A percentile compares a stretch with the other conserved stretches of the same genome.
These are phyloP conservation scores for Ceriops zippeliana DNA, from an alignment of 345 rosid species.

Conservation along the genomic window DNA sequence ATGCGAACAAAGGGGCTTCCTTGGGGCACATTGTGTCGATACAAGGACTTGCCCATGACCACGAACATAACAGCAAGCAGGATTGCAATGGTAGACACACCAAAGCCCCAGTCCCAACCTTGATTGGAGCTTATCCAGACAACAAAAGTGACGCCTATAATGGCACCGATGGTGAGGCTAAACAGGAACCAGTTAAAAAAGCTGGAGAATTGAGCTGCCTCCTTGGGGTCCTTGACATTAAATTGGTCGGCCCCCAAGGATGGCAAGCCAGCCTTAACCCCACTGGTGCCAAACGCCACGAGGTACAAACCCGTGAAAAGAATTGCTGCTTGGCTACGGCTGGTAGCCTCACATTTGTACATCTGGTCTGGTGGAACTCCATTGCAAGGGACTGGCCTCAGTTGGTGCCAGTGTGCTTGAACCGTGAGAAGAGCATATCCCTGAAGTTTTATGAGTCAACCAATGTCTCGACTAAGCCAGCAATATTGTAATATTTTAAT, in stretches of 20 bases:
- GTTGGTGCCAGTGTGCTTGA: conserved; percentile 48
- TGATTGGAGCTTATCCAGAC: conserved; percentile 48
- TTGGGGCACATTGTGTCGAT: conserved; percentile 39
- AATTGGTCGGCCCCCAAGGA: conserved; percentile 67
- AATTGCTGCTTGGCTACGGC: conserved; percentile 30
- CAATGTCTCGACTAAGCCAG: not conserved
- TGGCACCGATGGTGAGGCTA: conserved; percentile 44
- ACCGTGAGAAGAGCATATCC: conserved; percentile 42
- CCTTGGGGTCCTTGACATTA: conserved; percentile 42
- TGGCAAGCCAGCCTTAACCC: conserved; percentile 53
- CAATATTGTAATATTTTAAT: too few relatives aligned
- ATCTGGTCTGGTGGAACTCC: conserved; percentile 27
- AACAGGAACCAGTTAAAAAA: conserved; percentile 67
- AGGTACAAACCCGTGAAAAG: conserved; percentile 49
- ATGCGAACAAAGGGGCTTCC: conserved; percentile 50
- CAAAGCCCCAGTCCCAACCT: conserved; percentile 60
- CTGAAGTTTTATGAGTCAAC: conserved; percentile 22
- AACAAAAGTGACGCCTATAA: conserved; percentile 45
- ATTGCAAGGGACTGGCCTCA: conserved; percentile 51
- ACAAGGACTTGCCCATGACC: conserved; percentile 48
- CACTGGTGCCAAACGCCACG: conserved; percentile 50
- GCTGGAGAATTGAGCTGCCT: conserved; percentile 41
- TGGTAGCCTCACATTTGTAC: conserved; percentile 37
- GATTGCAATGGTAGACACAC: conserved; percentile 30
- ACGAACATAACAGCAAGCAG: conserved; percentile 29